Conservation (phyloP, 768 basidiomycete species). For the Trametes villosa region DNA sequence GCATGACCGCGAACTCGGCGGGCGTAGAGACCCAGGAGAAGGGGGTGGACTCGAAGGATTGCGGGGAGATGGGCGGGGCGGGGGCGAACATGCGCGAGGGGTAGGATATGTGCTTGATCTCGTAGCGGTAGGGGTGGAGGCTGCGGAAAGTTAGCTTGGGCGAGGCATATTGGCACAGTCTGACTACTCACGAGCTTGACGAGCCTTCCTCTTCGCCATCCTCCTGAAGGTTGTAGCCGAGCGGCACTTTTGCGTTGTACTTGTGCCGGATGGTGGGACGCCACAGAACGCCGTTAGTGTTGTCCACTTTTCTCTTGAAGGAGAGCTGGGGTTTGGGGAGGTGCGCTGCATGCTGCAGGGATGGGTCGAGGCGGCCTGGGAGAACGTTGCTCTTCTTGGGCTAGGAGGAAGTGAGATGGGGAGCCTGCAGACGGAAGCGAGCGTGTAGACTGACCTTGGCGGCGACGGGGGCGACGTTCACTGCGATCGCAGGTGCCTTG, state of each 20-base stretch:
- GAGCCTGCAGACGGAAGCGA: background rate
- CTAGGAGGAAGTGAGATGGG: constrained; percentile 13
- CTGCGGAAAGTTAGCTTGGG: constrained; percentile 12
- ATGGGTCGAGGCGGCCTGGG: constrained; percentile 56
- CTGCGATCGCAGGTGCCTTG: constrained; percentile 65
- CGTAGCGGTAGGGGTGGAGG: constrained; percentile 83
- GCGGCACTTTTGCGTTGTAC: constrained; percentile 81
- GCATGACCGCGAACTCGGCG: constrained; percentile 60
- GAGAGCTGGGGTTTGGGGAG: constrained; percentile 81
- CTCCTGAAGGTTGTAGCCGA: constrained; percentile 62
- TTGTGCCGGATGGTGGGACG: constrained; percentile 74
- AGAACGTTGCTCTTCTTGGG: constrained; percentile 39
- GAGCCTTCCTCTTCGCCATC: constrained; percentile 30
- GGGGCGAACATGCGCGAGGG: constrained; percentile 68
- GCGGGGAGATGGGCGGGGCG: constrained; percentile 54
- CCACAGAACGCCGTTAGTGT: constrained; percentile 62
- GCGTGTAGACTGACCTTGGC: constrained; percentile 23
- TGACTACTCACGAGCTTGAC: constrained; percentile 38
- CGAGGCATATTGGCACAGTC: no score
- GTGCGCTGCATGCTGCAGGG: constrained; percentile 73
- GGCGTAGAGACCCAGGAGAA: constrained; percentile 73
- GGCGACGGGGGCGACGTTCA: constrained; percentile 44
- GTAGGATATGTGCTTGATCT: constrained; percentile 75
- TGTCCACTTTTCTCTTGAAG: constrained; percentile 67
- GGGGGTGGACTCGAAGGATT: constrained; percentile 65